These are phyloP conservation scores for Megacollybia marginata DNA, from an alignment of 768 basidiomycete species.

Conservation along the genomic window DNA sequence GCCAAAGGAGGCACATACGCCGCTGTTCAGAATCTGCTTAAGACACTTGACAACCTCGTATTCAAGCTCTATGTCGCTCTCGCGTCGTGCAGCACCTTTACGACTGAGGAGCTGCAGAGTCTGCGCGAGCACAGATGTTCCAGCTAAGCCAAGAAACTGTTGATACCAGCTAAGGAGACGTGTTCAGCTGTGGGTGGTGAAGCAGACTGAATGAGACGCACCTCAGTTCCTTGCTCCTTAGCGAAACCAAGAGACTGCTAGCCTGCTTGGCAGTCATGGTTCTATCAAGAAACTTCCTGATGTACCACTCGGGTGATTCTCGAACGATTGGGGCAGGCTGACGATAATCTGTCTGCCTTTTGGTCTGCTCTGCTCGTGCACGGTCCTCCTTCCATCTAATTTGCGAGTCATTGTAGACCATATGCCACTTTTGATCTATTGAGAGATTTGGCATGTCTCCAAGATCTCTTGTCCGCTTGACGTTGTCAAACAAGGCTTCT, in stretches of 20 bases:
- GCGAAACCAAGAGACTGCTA: conserved; percentile 62
- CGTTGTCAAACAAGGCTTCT: conserved; percentile 70
- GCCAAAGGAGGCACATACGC: conserved; percentile 26
- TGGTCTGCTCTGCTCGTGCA: conserved; percentile 53
- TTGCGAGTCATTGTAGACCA: conserved; percentile 80
- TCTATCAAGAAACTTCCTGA: conserved; percentile 83
- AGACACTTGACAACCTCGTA: conserved; percentile 87
- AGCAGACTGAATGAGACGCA: conserved; percentile 25
- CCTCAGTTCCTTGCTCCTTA: conserved; percentile 78
- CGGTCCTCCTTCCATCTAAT: conserved; percentile 72
- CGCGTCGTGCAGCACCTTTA: conserved; percentile 53
- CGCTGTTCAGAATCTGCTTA: conserved; percentile 69
- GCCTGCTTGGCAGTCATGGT: conserved; percentile 81
- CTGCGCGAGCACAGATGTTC: conserved; percentile 81
- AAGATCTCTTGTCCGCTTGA: conserved; percentile 64
- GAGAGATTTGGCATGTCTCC: conserved; percentile 50
- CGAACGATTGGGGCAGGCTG: conserved; percentile 45
- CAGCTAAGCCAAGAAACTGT: conserved; percentile 66
- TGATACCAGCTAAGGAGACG: conserved; percentile 63
- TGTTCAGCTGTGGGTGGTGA: neutral
- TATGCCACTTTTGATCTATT: conserved; percentile 86
- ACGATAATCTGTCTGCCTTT: conserved; percentile 52
- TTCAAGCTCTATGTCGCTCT: conserved; percentile 66
- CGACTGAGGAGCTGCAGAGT: conserved; percentile 69
- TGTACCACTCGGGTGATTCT: conserved; percentile 88